Evolutionary conservation across 139 green algal genomes (phyloP).

Genomic region (Ulvella scutata): DNA sequence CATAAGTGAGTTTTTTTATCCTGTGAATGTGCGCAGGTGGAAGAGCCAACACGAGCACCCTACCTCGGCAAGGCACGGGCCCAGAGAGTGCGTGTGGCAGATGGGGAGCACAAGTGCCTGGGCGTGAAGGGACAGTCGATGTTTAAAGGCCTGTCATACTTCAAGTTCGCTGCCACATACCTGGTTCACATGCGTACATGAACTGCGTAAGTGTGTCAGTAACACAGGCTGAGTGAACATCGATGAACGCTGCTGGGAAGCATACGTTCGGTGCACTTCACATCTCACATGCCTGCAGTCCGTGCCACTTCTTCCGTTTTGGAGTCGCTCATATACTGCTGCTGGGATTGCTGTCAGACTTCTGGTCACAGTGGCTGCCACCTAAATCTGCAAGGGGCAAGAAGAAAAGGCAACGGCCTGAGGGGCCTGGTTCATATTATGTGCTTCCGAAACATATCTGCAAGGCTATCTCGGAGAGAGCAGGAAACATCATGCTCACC

Average conservation of each 20-base stretch:
- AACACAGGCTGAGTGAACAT: too few species aligned
- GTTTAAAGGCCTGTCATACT: not conserved
- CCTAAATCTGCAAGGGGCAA: not conserved
- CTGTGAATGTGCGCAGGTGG: too few species aligned
- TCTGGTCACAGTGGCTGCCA: not conserved
- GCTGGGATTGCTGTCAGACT: not conserved
- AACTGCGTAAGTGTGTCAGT: too few species aligned
- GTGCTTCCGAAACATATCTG: not conserved
- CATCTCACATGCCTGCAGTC: not conserved
- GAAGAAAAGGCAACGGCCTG: too few species aligned
- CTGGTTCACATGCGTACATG: too few species aligned
- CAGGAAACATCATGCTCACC: not conserved
- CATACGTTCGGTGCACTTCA: too few species aligned
- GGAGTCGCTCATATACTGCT: not conserved
- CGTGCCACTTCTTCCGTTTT: not conserved
- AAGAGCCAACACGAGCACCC: not conserved
- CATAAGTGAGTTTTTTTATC: too few species aligned
- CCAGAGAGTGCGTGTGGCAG: not conserved
- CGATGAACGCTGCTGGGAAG: too few species aligned
- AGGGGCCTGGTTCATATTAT: not conserved
- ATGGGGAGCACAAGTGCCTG: not conserved
- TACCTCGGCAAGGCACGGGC: not conserved
- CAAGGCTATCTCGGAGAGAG: not conserved
- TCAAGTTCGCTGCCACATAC: too few species aligned
- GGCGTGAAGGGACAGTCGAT: not conserved